phyloP scores from a whole-genome alignment of 805 yeast species.

The Candida dajiaensis region DNA sequence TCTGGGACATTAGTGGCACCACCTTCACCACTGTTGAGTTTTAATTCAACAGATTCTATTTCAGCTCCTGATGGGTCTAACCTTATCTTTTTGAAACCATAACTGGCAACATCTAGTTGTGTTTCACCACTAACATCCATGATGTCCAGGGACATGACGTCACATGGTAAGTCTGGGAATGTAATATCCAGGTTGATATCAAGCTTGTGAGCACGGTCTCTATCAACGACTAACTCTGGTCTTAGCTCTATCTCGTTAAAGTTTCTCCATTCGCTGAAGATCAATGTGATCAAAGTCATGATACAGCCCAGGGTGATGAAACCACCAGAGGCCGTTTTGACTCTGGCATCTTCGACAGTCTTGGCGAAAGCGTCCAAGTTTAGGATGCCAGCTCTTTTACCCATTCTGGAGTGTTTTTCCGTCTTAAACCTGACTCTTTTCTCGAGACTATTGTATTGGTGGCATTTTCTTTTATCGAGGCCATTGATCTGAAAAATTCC shows the following conservation, averaged over 20 bases:
- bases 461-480: not conserved
- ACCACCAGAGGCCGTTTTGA: constrained; percentile 88
- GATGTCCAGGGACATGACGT: constrained; percentile 70
- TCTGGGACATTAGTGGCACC: constrained; percentile 24
- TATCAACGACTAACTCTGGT: constrained; percentile 86
- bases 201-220: constrained; percentile 68
- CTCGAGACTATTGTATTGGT: not conserved
- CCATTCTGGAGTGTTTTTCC: constrained; percentile 10
- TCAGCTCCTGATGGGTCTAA: constrained; percentile 47
- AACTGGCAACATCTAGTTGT: constrained; percentile 63
- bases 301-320: constrained; percentile 71
- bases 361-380: constrained; percentile 88
- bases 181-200: constrained; percentile 77
- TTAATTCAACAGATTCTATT: constrained; percentile 34
- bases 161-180: constrained; percentile 86
- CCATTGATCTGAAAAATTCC: not conserved
- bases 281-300: constrained; percentile 51
- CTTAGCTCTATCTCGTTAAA: constrained; percentile 61
- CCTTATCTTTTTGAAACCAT: constrained; percentile 70
- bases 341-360: constrained; percentile 88
- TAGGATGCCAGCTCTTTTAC: constrained; percentile 28
- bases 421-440: not conserved
- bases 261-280: constrained; percentile 70
- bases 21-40: constrained; percentile 33
- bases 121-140: constrained; percentile 86